Base-by-base conservation (phyloP, 1,284 basidiomycete genomes). In the Phellinidium pouzarii region DNA sequence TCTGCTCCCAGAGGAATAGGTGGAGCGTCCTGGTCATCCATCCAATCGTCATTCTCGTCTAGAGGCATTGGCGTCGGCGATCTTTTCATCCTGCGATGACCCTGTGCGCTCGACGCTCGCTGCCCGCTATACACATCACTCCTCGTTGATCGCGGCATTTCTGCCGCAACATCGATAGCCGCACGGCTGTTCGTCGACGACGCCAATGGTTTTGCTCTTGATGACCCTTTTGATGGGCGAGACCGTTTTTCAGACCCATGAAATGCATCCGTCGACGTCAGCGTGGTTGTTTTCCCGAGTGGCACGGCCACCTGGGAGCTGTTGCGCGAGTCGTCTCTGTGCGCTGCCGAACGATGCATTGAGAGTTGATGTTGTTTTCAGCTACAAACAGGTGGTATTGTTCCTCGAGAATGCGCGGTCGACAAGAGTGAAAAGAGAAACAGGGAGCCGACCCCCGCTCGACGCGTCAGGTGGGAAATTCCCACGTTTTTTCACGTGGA, bases 31-130 rank as follows among this genome's bases (percentile, higher is more conserved):
- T 44, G 42, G 14, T 38, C 44, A 20, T 34, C 7, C 14, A 19
- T 48, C 52, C 52, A 48, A n/a, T 48, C 46, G 25, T 48, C 52
- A 26, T 48, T 44, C 41, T 43, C 38, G 12, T 53, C 51, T 26
- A 22, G 45, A 23, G 17, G 22, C n/a, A 41, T 38, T 5, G 47
- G 52, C 20, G 40, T 49, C 29, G 29, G 17, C 5, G 52, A 36
- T 41, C 46, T 53, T 9, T 40, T 19, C 41, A 44, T 48, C 31
- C 42, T 34, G 27, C 36, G 29, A 2, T 46, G 44, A 20, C 37
- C 40, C 7, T 22, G 48, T 14, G 48, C 48, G 29, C 46, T 48
- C 20, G 46, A 26, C 46, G 37, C 4, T 3, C 19, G 6, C 22
- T 9, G 11, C 22, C 19, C 11, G 38, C 17, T 40, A 34, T 42